These are phyloP conservation scores for Fusarium sp. DNA, from an alignment of 2,329 filamentous ascomycete genomes.

Conservation along the genomic window DNA sequence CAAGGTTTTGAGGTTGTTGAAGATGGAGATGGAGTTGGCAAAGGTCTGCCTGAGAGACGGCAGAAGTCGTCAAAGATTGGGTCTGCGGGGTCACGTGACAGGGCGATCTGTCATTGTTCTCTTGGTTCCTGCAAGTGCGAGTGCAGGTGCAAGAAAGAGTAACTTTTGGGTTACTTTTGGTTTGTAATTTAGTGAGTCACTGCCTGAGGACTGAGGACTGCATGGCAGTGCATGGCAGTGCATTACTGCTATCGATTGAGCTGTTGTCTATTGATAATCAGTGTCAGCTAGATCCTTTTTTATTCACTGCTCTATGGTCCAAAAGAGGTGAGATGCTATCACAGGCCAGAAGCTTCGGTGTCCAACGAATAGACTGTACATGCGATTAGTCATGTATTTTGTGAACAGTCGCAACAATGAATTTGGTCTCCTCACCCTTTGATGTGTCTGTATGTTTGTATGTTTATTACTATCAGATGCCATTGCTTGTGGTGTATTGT, in stretches of 20 bases:
- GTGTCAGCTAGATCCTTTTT: conserved; percentile 8
- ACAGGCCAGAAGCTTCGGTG: conserved; percentile 42
- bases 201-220: too few species aligned
- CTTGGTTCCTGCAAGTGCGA: neutral
- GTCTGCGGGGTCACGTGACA: conserved; percentile 48
- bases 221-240: neutral
- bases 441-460: neutral
- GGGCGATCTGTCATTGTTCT: conserved; percentile 21
- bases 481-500: too few species aligned
- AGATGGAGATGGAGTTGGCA: conserved; percentile 44
- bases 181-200: conserved; percentile 22
- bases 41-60: conserved; percentile 46
- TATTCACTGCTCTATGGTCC: conserved; percentile 10
- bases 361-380: conserved; percentile 4
- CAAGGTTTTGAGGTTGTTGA: conserved; percentile 41
- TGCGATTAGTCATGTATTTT: conserved; percentile 32
- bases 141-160: neutral
- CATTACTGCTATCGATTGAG: neutral
- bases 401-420: neutral
- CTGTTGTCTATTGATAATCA: conserved; percentile 16
- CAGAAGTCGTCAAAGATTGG: conserved; percentile 49
- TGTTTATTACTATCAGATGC: neutral
- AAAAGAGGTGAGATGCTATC: conserved; percentile 21
- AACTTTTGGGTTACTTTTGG: neutral
- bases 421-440: neutral